These are phyloP conservation scores for Aureobasidium sp. DNA, from an alignment of 2,329 filamentous ascomycete genomes.

Conservation along the genomic window DNA sequence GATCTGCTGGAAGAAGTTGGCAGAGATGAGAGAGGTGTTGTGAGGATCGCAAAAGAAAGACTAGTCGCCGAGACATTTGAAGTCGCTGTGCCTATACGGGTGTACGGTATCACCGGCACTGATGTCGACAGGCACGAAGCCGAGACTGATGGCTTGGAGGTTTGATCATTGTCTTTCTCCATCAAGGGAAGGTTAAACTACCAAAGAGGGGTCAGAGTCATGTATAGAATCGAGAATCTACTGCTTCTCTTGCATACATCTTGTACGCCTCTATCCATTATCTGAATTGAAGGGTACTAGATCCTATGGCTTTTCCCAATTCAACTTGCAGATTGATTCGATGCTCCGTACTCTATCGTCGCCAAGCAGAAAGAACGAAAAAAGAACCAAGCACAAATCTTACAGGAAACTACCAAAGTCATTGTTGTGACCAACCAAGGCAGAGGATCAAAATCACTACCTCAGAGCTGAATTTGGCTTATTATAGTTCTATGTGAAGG, in stretches of 20 bases:
- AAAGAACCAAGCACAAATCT: neutral
- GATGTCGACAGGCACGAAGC: conserved; percentile 15
- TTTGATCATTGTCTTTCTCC: neutral
- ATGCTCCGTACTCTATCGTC: too few relatives aligned
- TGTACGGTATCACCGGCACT: conserved; percentile 28
- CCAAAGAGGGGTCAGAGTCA: neutral
- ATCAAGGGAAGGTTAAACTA: neutral
- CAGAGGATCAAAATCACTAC: too few relatives aligned
- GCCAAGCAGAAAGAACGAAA: too few relatives aligned
- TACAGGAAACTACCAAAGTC: neutral
- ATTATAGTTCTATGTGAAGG: too few relatives aligned
- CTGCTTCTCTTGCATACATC: too few relatives aligned
- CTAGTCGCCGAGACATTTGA: conserved; percentile 32
- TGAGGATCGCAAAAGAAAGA: conserved; percentile 29
- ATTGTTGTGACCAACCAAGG: too few relatives aligned
- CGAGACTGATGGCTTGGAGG: conserved; percentile 16
- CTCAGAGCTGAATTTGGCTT: too few relatives aligned
- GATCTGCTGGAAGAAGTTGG: conserved; percentile 30
- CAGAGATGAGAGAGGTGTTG: conserved; percentile 30
- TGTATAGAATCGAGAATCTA: neutral
- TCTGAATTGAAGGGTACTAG: too few relatives aligned
- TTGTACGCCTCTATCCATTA: neutral
- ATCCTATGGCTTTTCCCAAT: too few relatives aligned
- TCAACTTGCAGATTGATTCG: too few relatives aligned
- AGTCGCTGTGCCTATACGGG: conserved; percentile 30